These are phyloP conservation scores for Monosporascus sp. DNA, from an alignment of 2,329 filamentous ascomycete genomes.

Conservation along the genomic window DNA sequence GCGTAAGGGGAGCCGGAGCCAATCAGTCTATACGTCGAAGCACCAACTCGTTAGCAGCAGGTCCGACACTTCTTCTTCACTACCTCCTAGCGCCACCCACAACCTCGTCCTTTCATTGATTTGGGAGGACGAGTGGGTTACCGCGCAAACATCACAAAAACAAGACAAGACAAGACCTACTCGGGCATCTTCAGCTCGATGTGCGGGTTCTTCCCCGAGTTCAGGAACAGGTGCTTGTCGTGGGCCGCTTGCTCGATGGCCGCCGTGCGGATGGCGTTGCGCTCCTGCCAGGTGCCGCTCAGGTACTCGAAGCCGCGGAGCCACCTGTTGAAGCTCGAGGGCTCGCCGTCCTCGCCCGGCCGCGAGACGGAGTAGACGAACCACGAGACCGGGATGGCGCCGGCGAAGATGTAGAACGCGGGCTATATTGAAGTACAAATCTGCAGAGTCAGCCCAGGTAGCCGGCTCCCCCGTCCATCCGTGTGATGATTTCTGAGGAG, in stretches of 20 bases:
- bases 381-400: slow-evolving; percentile 37
- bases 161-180: slow-evolving; percentile 35
- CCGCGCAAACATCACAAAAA: not conserved
- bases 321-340: slow-evolving; percentile 39
- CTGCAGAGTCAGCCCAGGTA: slow-evolving; percentile 2
- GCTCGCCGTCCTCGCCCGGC: slow-evolving; percentile 43
- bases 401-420: slow-evolving; percentile 42
- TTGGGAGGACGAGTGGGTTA: too few species aligned
- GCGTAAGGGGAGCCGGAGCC: slow-evolving; percentile 46
- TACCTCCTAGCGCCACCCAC: too few species aligned
- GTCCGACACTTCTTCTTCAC: too few species aligned
- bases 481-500: not conserved
- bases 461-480: not conserved
- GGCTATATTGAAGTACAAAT: slow-evolving; percentile 28
- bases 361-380: slow-evolving; percentile 45
- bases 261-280: slow-evolving; percentile 47
- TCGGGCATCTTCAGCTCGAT: slow-evolving; percentile 53
- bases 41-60: slow-evolving; percentile 4
- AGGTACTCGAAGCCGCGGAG: slow-evolving; percentile 42
- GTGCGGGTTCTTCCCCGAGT: slow-evolving; percentile 37
- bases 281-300: slow-evolving; percentile 44
- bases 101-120: too few species aligned
- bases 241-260: slow-evolving; percentile 50
- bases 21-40: slow-evolving; percentile 35
- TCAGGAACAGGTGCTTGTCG: slow-evolving; percentile 50